Conservation (phyloP, 768 basidiomycete species). For the Russula vinacea region DNA sequence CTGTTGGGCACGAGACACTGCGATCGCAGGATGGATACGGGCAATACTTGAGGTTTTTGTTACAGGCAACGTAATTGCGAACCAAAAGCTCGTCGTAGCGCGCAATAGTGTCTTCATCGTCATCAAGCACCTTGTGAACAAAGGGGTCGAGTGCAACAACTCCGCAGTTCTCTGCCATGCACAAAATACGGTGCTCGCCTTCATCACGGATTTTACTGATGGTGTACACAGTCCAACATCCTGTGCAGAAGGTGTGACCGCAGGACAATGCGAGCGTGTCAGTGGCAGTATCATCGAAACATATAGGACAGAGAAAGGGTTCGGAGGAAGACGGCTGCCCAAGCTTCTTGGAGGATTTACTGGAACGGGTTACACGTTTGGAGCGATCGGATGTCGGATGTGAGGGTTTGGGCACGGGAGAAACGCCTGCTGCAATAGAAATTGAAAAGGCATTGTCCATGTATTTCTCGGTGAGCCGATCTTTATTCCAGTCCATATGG, state of each 20-base stretch:
- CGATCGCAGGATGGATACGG: constrained; percentile 93
- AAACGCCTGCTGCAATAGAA: constrained; percentile 72
- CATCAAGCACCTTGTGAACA: constrained; percentile 53
- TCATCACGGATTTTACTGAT: constrained; percentile 79
- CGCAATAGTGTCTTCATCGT: constrained; percentile 51
- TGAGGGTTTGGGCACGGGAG: constrained; percentile 41
- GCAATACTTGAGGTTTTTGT: constrained; percentile 84
- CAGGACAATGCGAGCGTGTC: constrained; percentile 73
- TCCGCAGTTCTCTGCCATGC: constrained; percentile 78
- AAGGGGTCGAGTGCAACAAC: constrained; percentile 64
- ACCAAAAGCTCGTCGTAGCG: constrained; percentile 87
- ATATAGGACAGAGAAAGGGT: constrained; percentile 88
- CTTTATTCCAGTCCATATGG: constrained; percentile 91
- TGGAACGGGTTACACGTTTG: constrained; percentile 37
- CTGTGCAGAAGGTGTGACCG: constrained; percentile 78
- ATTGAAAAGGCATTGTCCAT: constrained; percentile 85
- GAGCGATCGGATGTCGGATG: constrained; percentile 33
- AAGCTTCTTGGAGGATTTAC: constrained; percentile 30
- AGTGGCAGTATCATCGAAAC: constrained; percentile 72
- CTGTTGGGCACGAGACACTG: constrained; percentile 87
- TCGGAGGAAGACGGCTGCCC: constrained; percentile 36
- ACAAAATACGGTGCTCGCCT: constrained; percentile 66
- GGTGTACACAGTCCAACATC: constrained; percentile 82
- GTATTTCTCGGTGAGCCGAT: constrained; percentile 92
- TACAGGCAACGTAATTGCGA: constrained; percentile 86